phyloP scores from a whole-genome alignment of 345 rosid species.

The Brassica cretica region DNA sequence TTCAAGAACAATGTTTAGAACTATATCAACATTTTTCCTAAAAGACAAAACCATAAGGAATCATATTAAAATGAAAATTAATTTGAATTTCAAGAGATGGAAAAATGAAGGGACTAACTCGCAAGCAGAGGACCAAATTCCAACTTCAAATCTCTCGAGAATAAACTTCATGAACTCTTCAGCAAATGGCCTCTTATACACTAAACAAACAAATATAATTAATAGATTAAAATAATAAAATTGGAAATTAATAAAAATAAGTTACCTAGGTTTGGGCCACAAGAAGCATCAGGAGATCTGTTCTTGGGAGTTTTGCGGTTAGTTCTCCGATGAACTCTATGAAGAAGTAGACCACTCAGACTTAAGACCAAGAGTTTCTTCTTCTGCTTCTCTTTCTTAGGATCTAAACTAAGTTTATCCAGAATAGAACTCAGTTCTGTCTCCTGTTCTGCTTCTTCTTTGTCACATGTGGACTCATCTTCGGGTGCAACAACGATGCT shows the following conservation, averaged over 20 bases:
- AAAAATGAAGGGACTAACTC: constrained; percentile 17
- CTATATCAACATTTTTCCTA: constrained; percentile 25
- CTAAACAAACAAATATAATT: constrained; percentile 11
- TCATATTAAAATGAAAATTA: not conserved
- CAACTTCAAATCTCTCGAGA: constrained; percentile 52
- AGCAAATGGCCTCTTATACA: constrained; percentile 51
- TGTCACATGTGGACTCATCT: not conserved
- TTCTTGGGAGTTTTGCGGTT: not conserved
- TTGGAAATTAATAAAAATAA: not conserved
- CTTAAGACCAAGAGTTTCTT: constrained; percentile 47
- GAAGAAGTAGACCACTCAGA: constrained; percentile 44
- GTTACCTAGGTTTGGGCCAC: constrained; percentile 37
- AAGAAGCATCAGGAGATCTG: constrained; percentile 37
- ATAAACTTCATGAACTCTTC: constrained; percentile 47
- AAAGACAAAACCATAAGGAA: not conserved
- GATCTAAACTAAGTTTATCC: constrained; percentile 24
- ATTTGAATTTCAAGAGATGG: not conserved
- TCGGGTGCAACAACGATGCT: not conserved
- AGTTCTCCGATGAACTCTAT: constrained; percentile 17
- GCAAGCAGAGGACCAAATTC: constrained; percentile 50
- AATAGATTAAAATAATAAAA: not conserved
- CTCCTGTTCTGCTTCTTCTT: not conserved
- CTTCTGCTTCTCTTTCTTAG: constrained; percentile 18
- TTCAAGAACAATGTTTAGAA: constrained; percentile 30
- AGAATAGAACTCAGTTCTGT: constrained; percentile 19